Conservation (phyloP, 2,329 filamentous ascomycete genomes). For the Exophiala mesophila region DNA sequence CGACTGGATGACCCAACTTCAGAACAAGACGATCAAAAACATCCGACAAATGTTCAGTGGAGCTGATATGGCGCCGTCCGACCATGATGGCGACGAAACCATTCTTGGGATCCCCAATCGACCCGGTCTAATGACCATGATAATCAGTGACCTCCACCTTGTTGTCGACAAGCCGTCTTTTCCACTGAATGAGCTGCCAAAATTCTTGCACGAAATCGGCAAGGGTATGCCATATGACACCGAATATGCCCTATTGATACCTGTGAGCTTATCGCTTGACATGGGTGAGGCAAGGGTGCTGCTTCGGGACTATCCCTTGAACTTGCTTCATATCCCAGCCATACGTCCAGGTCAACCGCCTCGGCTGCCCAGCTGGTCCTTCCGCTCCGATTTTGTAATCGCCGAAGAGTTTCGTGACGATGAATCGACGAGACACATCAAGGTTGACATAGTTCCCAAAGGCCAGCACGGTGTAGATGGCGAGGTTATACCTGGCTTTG, state of each 20-base stretch:
- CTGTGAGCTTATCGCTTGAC: slow-evolving; percentile 81
- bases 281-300: slow-evolving; percentile 87
- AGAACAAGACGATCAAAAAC: slow-evolving; percentile 70
- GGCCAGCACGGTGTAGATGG: slow-evolving; percentile 52
- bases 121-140: slow-evolving; percentile 73
- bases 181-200: slow-evolving; percentile 70
- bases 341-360: slow-evolving; percentile 75
- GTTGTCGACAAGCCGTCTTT: slow-evolving; percentile 90
- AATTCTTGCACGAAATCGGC: slow-evolving; percentile 83
- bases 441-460: slow-evolving; percentile 78
- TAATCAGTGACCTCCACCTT: slow-evolving; percentile 80
- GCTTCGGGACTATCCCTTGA: slow-evolving; percentile 87
- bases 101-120: slow-evolving; percentile 81
- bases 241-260: slow-evolving; percentile 82
- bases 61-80: slow-evolving; percentile 71
- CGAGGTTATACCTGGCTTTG: slow-evolving; percentile 60
- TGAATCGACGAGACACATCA: slow-evolving; percentile 73
- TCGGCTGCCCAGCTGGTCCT: slow-evolving; percentile 71
- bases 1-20: slow-evolving; percentile 65
- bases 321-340: slow-evolving; percentile 81
- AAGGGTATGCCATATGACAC: slow-evolving; percentile 94
- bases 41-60: slow-evolving; percentile 78
- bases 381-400: slow-evolving; percentile 89
- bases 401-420: slow-evolving; percentile 84
- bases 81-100: slow-evolving; percentile 74